Evolutionary conservation across 495 filamentous ascomycete species (phyloP).

Genomic region (Podospora pseudopauciseta): DNA sequence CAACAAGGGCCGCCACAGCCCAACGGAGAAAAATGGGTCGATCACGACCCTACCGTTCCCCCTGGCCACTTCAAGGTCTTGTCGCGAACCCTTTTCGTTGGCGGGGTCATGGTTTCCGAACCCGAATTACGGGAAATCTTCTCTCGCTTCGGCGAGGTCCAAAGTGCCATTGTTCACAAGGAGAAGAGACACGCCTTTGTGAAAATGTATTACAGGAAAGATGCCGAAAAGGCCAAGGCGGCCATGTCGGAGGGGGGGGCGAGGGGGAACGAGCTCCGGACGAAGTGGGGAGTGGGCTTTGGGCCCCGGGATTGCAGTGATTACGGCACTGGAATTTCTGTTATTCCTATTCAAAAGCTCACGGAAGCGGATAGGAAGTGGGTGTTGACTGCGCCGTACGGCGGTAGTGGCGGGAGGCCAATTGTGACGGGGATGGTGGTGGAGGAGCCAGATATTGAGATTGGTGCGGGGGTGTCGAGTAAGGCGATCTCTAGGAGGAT

Average conservation of each 20-base stretch:
- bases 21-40: constrained; percentile 64
- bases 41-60: constrained; percentile 71
- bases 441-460: constrained; percentile 98
- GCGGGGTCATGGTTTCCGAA: constrained; percentile 88
- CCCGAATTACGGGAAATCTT: constrained; percentile 76
- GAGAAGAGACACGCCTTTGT: constrained; percentile 98
- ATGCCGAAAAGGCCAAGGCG: constrained; percentile 80
- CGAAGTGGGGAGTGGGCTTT: constrained; percentile 96
- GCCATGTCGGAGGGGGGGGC: constrained; percentile 77
- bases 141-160: constrained; percentile 74
- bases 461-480: constrained; percentile 92
- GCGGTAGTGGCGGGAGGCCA: constrained; percentile 79
- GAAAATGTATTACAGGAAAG: constrained; percentile 88
- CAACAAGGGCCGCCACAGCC: neutral
- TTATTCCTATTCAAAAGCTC: constrained; percentile 86
- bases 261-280: constrained; percentile 77
- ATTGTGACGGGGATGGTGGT: constrained; percentile 84
- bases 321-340: constrained; percentile 84
- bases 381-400: constrained; percentile 92
- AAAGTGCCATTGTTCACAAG: constrained; percentile 95
- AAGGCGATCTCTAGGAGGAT: constrained; percentile 89
- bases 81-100: constrained; percentile 88
- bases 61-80: constrained; percentile 82
- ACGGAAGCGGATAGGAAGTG: constrained; percentile 96
- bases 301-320: constrained; percentile 97